phyloP scores from a whole-genome alignment of 345 rosid genomes.

The Atalantia buxifolia region DNA sequence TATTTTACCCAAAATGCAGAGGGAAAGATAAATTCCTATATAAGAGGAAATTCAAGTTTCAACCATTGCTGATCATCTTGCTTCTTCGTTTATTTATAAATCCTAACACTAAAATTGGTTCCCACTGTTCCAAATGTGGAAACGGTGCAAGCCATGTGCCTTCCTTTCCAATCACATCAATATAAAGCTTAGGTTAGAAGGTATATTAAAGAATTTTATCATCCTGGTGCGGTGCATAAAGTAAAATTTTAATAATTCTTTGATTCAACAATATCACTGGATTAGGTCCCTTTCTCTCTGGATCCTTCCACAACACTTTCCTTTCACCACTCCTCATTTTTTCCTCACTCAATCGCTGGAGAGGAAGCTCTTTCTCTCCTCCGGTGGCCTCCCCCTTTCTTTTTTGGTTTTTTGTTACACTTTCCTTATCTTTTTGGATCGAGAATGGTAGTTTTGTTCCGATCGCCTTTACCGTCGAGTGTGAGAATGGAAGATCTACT shows the following conservation, averaged over 20 bases:
- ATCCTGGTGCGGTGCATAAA: neutral
- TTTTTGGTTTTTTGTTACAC: too few species aligned
- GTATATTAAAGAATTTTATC: neutral
- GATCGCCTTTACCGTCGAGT: too few species aligned
- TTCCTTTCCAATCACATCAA: neutral
- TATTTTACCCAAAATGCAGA: accelerated
- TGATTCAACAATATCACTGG: neutral
- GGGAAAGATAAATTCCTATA: accelerated
- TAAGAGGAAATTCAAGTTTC: accelerated
- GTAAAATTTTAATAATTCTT: neutral
- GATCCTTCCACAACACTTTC: too few species aligned
- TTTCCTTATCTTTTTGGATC: too few species aligned
- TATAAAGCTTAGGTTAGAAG: neutral
- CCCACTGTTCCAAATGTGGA: neutral
- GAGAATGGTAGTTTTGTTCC: too few species aligned
- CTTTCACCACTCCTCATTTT: too few species aligned
- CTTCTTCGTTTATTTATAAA: neutral
- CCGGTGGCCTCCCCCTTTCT: too few species aligned
- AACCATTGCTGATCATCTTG: neutral
- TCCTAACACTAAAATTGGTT: neutral
- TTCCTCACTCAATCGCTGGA: too few species aligned
- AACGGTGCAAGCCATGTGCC: neutral
- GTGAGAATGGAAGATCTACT: too few species aligned
- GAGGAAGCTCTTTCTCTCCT: too few species aligned
- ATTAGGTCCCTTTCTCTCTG: too few species aligned